These are phyloP conservation scores for Geotrichum siamense DNA, from an alignment of 1,139 yeast species.

Conservation along the genomic window DNA sequence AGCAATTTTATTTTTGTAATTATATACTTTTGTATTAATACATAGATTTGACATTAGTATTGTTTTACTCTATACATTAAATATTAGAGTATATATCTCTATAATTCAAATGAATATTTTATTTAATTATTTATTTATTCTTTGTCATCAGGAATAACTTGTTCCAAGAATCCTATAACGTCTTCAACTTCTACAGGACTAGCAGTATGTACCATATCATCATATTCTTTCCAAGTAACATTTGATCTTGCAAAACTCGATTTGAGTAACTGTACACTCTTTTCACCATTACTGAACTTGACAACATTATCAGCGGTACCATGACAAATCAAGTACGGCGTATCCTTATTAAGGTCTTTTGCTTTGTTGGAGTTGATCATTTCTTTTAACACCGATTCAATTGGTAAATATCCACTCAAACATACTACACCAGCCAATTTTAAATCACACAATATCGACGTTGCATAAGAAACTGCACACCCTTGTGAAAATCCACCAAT, in stretches of 20 bases:
- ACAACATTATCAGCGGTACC: slow-evolving; percentile 74
- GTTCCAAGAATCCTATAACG: slow-evolving; percentile 46
- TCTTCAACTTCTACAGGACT: slow-evolving; percentile 60
- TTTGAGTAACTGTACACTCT: slow-evolving; percentile 35
- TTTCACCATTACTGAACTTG: slow-evolving; percentile 42
- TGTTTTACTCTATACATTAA: no score
- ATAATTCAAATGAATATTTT: no score
- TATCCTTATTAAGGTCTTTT: slow-evolving; percentile 42
- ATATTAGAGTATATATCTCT: no score
- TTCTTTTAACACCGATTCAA: slow-evolving; percentile 34
- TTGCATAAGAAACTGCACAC: slow-evolving; percentile 68
- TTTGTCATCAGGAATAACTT: slow-evolving; percentile 28
- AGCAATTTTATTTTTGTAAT: no score
- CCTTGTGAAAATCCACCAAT: slow-evolving; percentile 97
- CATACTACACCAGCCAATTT: slow-evolving; percentile 75
- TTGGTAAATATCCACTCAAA: slow-evolving; percentile 72
- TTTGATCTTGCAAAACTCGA: slow-evolving; percentile 49
- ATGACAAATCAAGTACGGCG: slow-evolving; percentile 86
- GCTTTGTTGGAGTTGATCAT: no score
- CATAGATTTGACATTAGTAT: no score
- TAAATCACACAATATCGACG: slow-evolving; percentile 36
- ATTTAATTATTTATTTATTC: no score
- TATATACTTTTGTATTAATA: no score
- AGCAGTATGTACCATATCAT: slow-evolving; percentile 61
- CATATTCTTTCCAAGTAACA: slow-evolving; percentile 51